Evolutionary conservation across 73 alveolate genomes (phyloP).

Genomic region (Halteria grandinella): DNA sequence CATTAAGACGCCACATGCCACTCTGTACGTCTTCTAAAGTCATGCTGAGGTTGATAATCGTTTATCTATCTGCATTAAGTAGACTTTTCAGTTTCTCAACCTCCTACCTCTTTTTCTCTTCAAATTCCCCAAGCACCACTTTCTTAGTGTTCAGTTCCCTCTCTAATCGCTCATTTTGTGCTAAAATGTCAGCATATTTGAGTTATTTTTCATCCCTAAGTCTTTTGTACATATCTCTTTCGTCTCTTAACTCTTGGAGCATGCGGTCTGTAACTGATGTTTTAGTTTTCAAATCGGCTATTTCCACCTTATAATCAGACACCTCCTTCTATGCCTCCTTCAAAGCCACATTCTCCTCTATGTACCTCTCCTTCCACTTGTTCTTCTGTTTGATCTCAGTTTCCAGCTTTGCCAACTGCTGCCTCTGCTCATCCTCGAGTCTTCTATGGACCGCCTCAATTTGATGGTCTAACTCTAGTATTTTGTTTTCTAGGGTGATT

Average conservation of each 20-base stretch:
- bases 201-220: neutral
- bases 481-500: neutral
- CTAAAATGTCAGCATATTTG: neutral
- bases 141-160: constrained; percentile 18
- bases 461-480: neutral
- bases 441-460: neutral
- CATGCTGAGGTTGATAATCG: no score
- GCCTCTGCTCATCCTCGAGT: neutral
- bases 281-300: neutral
- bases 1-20: no score
- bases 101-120: constrained; percentile 2
- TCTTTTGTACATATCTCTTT: neutral
- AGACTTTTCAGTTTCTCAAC: no score
- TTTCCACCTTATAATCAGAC: neutral
- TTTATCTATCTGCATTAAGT: no score
- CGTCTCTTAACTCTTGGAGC: neutral
- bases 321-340: neutral
- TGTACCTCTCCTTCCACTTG: constrained; percentile 37
- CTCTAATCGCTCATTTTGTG: constrained; percentile 1
- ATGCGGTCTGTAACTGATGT: neutral
- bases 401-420: neutral
- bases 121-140: neutral
- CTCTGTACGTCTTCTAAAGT: no score
- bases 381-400: constrained; percentile 18
- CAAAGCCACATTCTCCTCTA: neutral